Conservation (phyloP, 2,329 filamentous ascomycete species). For the Thelonectria discophora region DNA sequence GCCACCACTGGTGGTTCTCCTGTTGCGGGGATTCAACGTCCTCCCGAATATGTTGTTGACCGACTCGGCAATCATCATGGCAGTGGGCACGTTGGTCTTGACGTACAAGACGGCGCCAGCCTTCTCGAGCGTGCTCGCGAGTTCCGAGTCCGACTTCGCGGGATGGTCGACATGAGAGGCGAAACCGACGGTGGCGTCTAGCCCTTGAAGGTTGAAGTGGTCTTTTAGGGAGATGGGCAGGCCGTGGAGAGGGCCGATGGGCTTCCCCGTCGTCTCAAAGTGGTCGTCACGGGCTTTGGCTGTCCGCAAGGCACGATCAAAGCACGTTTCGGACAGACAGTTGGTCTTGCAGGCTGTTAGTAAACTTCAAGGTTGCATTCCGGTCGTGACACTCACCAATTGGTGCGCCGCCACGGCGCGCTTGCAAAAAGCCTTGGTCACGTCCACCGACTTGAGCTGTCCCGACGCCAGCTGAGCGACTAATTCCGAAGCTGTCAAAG, state of each 20-base stretch:
- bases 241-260: slow-evolving; percentile 70
- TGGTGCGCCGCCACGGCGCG: slow-evolving; percentile 65
- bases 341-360: slow-evolving; percentile 49
- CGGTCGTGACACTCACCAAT: slow-evolving; percentile 17
- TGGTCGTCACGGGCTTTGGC: slow-evolving; percentile 62
- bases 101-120: slow-evolving; percentile 65
- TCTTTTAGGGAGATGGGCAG: slow-evolving; percentile 75
- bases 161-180: slow-evolving; percentile 68
- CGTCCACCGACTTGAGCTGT: slow-evolving; percentile 51
- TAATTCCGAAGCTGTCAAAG: slow-evolving; percentile 53
- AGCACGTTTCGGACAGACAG: slow-evolving; percentile 63
- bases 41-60: slow-evolving; percentile 73
- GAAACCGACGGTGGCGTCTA: slow-evolving; percentile 71
- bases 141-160: slow-evolving; percentile 52
- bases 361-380: no score
- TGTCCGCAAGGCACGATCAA: slow-evolving; percentile 59
- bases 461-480: slow-evolving; percentile 44
- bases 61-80: slow-evolving; percentile 74
- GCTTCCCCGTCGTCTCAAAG: slow-evolving; percentile 55
- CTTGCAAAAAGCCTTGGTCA: slow-evolving; percentile 63
- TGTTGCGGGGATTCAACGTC: slow-evolving; percentile 69
- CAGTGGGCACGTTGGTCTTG: slow-evolving; percentile 67
- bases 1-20: slow-evolving; percentile 68
- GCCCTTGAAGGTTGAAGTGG: slow-evolving; percentile 70
- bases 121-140: slow-evolving; percentile 53